Evolutionary conservation across 306 rosid genomes (phyloP).

Genomic region (Vigna hirtella): DNA sequence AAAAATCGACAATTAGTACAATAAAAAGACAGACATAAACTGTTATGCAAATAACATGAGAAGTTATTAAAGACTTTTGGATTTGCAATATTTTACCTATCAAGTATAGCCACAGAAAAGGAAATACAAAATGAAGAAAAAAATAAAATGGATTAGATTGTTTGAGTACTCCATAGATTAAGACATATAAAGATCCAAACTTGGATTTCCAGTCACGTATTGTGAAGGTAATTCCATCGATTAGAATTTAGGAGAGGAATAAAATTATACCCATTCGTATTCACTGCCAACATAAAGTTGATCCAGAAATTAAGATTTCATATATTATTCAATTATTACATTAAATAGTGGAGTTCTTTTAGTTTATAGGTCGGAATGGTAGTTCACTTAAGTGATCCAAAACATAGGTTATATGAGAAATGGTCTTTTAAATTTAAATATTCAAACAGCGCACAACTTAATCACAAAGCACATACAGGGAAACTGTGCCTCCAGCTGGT

Average conservation of each 20-base stretch:
- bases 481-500: slow-evolving; percentile 94
- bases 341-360: slow-evolving; percentile 25
- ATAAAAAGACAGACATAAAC: slow-evolving; percentile 16
- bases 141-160: slow-evolving; percentile 16
- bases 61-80: slow-evolving; percentile 29
- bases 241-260: background rate
- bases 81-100: background rate
- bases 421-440: slow-evolving; percentile 19
- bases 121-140: slow-evolving; percentile 17
- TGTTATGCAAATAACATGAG: slow-evolving; percentile 15
- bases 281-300: background rate
- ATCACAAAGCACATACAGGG: slow-evolving; percentile 60
- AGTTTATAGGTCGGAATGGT: slow-evolving; percentile 15
- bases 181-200: slow-evolving; percentile 18
- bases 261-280: slow-evolving; percentile 24
- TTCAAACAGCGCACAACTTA: slow-evolving; percentile 29
- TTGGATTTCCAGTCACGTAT: background rate
- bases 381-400: slow-evolving; percentile 36
- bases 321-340: slow-evolving; percentile 30
- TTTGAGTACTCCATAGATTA: slow-evolving; percentile 9
- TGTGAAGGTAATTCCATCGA: too few relatives aligned
- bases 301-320: slow-evolving; percentile 20
- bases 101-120: slow-evolving; percentile 25
- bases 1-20: background rate
- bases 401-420: slow-evolving; percentile 24